These are phyloP conservation scores for Sugiyamaella marilandica DNA, from an alignment of 805 yeast species.

Conservation along the genomic window DNA sequence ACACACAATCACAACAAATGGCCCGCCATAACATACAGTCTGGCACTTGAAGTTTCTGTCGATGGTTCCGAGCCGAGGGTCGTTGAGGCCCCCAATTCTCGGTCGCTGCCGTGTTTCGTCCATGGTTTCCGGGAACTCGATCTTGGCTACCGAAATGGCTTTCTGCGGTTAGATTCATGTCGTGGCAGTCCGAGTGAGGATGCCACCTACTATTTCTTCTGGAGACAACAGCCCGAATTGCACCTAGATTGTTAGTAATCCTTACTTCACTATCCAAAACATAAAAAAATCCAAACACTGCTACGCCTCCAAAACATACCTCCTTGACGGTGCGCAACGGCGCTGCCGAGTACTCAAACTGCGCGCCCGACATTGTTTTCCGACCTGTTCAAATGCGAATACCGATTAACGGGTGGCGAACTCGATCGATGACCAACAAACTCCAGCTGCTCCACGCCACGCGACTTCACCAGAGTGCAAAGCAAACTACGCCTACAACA, in stretches of 20 bases:
- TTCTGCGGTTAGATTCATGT: constrained; percentile 39
- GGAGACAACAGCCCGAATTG: constrained; percentile 98
- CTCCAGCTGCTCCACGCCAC: neutral
- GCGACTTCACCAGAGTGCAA: neutral
- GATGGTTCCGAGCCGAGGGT: constrained; percentile 94
- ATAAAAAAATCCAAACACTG: neutral
- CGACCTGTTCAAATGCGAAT: neutral
- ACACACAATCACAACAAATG: neutral
- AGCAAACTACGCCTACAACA: constrained; percentile 2
- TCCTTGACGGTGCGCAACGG: constrained; percentile 96
- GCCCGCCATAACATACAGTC: constrained; percentile 43
- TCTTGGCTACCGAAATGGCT: constrained; percentile 96
- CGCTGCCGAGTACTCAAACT: constrained; percentile 94
- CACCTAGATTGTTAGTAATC: constrained; percentile 41
- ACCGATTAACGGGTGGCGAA: neutral
- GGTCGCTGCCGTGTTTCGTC: constrained; percentile 94
- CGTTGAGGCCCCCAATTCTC: constrained; percentile 94
- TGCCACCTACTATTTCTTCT: constrained; percentile 65
- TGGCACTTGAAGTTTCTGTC: constrained; percentile 97
- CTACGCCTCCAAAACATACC: constrained; percentile 44
- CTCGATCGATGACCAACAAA: neutral
- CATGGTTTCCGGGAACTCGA: constrained; percentile 99
- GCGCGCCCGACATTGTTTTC: constrained; percentile 36
- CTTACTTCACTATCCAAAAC: neutral
- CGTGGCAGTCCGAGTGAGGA: neutral